A percentile compares a stretch with the other conserved stretches of the same genome.
Conservation (phyloP, 257 asterid species). For the Solanum corneliomulleri region DNA sequence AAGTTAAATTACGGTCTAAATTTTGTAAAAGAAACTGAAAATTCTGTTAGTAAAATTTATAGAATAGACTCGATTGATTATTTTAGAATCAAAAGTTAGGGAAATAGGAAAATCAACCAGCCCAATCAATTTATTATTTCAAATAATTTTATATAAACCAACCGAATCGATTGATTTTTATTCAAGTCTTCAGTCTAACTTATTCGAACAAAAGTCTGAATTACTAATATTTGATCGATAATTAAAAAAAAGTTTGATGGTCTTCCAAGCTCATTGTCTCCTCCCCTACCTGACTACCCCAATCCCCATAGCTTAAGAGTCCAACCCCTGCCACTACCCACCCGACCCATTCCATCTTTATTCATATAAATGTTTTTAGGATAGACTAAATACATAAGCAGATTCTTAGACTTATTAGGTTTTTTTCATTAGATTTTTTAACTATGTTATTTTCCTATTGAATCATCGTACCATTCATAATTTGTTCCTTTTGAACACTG, state of each 20-base stretch:
- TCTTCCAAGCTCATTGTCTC: background rate
- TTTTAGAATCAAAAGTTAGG: background rate
- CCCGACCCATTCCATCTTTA: background rate
- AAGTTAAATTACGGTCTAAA: background rate
- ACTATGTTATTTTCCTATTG: no score
- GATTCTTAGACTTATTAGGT: no score
- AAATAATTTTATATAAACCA: background rate
- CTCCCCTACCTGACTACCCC: no score
- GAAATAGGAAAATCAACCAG: background rate
- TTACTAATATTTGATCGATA: background rate
- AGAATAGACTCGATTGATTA: background rate
- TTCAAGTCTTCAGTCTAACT: accelerated
- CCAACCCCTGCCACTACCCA: background rate
- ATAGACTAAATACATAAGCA: no score
- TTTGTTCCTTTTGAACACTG: no score
- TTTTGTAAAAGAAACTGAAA: background rate
- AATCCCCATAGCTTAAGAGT: no score
- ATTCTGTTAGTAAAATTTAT: background rate
- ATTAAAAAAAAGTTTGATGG: background rate
- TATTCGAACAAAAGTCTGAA: background rate
- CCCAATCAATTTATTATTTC: background rate
- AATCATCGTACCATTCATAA: accelerated
- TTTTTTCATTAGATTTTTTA: no score
- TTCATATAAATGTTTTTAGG: no score
- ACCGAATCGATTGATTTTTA: background rate